These are phyloP conservation scores for Populus hybrid DNA, from an alignment of 441 rosid species.

Conservation along the genomic window DNA sequence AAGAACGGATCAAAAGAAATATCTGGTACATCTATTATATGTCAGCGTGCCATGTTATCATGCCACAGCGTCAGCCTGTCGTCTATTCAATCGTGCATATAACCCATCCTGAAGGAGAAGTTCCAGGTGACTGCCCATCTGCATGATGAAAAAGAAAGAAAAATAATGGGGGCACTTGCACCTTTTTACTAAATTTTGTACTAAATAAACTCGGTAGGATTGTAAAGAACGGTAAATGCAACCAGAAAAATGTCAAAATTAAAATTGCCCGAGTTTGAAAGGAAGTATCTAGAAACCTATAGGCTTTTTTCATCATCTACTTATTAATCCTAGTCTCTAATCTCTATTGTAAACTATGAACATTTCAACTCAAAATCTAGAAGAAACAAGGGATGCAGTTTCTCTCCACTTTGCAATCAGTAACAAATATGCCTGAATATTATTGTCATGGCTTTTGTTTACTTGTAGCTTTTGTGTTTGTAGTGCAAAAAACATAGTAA, in stretches of 20 bases:
- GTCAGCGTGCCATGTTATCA: slow-evolving; percentile 27
- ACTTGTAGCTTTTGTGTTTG: no score
- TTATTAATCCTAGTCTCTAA: no score
- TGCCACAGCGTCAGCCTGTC: slow-evolving; percentile 82
- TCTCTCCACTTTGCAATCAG: not conserved
- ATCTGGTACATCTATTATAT: not conserved
- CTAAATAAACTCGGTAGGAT: not conserved
- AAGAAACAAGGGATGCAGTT: not conserved
- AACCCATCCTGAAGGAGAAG: slow-evolving; percentile 69
- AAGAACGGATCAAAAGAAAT: not conserved
- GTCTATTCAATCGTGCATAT: slow-evolving; percentile 72
- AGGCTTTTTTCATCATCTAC: not conserved
- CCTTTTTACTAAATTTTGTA: not conserved
- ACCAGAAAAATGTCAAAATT: not conserved
- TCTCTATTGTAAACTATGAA: not conserved
- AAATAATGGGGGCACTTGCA: not conserved
- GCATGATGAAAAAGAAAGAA: slow-evolving; percentile 11
- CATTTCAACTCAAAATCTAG: not conserved
- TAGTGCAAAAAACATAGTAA: no score
- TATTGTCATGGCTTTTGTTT: not conserved
- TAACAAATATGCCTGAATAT: no score
- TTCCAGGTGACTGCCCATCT: slow-evolving; percentile 84
- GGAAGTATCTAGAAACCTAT: not conserved
- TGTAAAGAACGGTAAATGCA: not conserved
- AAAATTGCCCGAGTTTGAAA: not conserved